Evolutionary conservation across 768 basidiomycete species (phyloP).

Genomic region (Candolleomyces aberdarensis): DNA sequence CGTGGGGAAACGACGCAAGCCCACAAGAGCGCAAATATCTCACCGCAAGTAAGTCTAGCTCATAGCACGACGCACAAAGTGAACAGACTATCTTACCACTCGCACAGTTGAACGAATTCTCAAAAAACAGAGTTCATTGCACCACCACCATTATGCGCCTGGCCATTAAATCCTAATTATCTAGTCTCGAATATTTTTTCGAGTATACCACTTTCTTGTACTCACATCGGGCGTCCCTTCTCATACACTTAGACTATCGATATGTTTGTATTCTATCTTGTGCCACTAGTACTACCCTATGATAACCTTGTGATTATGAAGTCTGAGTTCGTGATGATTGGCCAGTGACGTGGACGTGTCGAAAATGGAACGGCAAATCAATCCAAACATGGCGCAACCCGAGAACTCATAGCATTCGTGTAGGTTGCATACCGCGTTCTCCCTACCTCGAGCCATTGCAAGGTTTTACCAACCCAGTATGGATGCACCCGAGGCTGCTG

Average conservation of each 20-base stretch:
- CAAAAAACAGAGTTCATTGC: not conserved
- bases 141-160: not conserved
- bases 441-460: not conserved
- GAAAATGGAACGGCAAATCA: not conserved
- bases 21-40: not conserved
- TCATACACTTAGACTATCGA: too few relatives aligned
- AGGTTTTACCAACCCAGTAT: slow-evolving; percentile 28
- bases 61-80: not conserved
- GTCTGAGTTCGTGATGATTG: not conserved
- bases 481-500: slow-evolving; percentile 73
- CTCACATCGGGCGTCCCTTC: too few relatives aligned
- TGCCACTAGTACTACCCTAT: not conserved
- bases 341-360: slow-evolving; percentile 7
- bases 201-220: too few relatives aligned
- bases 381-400: not conserved
- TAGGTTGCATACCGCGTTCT: not conserved
- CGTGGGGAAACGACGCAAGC: not conserved
- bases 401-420: not conserved
- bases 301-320: not conserved
- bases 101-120: not conserved
- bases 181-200: too few relatives aligned
- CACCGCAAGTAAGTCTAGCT: not conserved
- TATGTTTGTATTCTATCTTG: not conserved
- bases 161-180: too few relatives aligned
- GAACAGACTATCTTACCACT: not conserved